phyloP scores from a whole-genome alignment of 176 grass and related monocot species.

The Otatea glauca region DNA sequence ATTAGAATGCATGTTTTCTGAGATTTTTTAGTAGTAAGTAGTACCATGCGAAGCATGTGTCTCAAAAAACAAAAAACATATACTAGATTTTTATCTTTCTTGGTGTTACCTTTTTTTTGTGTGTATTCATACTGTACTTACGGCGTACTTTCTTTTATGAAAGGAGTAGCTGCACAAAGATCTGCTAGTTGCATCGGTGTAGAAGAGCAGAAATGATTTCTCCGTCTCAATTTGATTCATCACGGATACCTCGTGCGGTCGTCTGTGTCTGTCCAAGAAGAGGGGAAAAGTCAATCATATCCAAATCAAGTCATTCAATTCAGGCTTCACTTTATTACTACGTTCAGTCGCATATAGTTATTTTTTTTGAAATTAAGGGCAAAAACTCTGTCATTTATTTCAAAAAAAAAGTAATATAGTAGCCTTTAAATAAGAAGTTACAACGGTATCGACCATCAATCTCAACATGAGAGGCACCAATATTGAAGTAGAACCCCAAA shows the following conservation, averaged over 20 bases:
- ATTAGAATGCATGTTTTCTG: neutral
- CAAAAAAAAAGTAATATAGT: too few species aligned
- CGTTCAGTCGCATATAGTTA: too few species aligned
- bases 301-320: neutral
- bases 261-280: neutral
- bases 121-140: constrained; percentile 6
- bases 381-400: neutral
- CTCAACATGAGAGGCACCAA: too few species aligned
- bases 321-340: neutral
- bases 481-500: too few species aligned
- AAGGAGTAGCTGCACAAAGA: neutral
- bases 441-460: too few species aligned
- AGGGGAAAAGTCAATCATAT: neutral
- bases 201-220: neutral
- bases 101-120: neutral
- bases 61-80: too few species aligned
- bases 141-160: neutral
- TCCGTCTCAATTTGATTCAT: neutral
- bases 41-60: neutral
- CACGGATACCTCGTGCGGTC: neutral
- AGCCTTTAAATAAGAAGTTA: too few species aligned
- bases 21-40: neutral
- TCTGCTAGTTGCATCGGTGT: neutral
- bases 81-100: neutral
- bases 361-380: too few species aligned